A percentile compares a stretch with the other conserved stretches of the same genome.
These are phyloP conservation scores for Logfia minima DNA, from an alignment of 129 eudicot species.

Conservation along the genomic window DNA sequence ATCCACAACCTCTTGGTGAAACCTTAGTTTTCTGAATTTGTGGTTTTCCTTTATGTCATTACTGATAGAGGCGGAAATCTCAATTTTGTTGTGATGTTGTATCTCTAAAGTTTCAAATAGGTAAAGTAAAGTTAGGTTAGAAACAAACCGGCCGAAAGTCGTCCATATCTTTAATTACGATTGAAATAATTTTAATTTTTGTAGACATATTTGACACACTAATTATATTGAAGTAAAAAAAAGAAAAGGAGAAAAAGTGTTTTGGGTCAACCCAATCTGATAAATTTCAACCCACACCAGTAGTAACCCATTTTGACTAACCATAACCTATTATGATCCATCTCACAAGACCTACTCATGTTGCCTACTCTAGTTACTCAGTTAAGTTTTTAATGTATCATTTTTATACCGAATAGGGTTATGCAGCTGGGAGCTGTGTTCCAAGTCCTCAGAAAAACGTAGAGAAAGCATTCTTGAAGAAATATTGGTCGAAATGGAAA, in stretches of 20 bases:
- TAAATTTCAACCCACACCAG: neutral
- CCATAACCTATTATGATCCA: neutral
- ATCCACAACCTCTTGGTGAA: neutral
- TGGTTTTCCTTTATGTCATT: constrained; percentile 11
- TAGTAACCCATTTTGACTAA: neutral
- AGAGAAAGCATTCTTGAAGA: constrained; percentile 83
- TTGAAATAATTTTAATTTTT: too few relatives aligned
- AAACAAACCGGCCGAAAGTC: neutral
- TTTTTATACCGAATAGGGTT: constrained; percentile 62
- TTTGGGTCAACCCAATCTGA: neutral
- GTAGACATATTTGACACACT: neutral
- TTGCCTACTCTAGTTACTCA: neutral
- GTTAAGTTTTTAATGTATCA: constrained; percentile 4
- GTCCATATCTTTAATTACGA: neutral
- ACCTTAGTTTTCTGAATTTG: neutral
- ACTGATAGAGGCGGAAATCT: neutral
- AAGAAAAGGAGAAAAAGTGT: too few relatives aligned
- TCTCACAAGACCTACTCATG: neutral
- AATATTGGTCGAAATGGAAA: constrained; percentile 97
- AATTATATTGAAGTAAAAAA: too few relatives aligned
- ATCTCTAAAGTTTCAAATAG: too few relatives aligned
- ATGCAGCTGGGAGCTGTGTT: constrained; percentile 93
- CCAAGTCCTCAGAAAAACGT: constrained; percentile 95
- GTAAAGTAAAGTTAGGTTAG: neutral
- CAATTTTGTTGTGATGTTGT: neutral